A percentile compares a stretch with the other conserved stretches of the same genome.
Evolutionary conservation across 2,329 filamentous ascomycete genomes (phyloP).

Genomic region (Coniochaeta hoffmannii): DNA sequence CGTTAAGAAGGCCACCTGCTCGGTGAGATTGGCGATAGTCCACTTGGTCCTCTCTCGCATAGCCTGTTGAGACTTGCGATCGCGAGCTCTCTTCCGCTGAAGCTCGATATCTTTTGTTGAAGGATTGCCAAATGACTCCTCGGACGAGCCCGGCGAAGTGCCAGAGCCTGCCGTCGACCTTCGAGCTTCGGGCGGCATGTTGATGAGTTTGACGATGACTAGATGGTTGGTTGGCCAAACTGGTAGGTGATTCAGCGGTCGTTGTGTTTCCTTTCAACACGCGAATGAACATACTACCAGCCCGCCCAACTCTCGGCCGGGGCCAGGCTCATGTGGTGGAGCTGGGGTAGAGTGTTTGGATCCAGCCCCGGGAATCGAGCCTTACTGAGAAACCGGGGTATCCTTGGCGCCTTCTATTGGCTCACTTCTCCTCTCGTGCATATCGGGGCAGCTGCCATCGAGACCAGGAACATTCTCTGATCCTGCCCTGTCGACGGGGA

Average conservation of each 20-base stretch:
- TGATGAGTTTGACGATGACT: background rate
- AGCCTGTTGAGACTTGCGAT: slow-evolving; percentile 24
- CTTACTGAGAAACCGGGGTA: background rate
- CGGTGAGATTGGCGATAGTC: slow-evolving; percentile 20
- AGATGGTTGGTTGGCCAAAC: background rate
- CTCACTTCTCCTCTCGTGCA: background rate
- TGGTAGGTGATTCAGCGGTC: too few relatives aligned
- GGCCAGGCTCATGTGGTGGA: too few relatives aligned
- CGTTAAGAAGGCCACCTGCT: slow-evolving; percentile 20
- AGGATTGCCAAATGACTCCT: background rate
- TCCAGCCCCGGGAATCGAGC: background rate
- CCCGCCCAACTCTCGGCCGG: too few relatives aligned
- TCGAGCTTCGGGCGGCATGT: background rate
- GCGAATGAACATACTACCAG: too few relatives aligned
- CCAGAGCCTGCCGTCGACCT: slow-evolving; percentile 2
- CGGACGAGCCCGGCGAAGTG: slow-evolving; percentile 7
- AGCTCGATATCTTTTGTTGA: slow-evolving; percentile 15
- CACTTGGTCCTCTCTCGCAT: slow-evolving; percentile 25
- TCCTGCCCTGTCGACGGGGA: too few relatives aligned
- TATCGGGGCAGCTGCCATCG: too few relatives aligned
- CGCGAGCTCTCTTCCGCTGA: slow-evolving; percentile 22
- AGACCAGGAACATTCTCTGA: too few relatives aligned
- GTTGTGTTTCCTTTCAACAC: too few relatives aligned
- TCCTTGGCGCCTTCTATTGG: background rate
- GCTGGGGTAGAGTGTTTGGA: background rate